Evolutionary conservation across 768 basidiomycete genomes (phyloP), one percentile per base, ranked within the genome.

Genomic region (Mycena venus): DNA sequence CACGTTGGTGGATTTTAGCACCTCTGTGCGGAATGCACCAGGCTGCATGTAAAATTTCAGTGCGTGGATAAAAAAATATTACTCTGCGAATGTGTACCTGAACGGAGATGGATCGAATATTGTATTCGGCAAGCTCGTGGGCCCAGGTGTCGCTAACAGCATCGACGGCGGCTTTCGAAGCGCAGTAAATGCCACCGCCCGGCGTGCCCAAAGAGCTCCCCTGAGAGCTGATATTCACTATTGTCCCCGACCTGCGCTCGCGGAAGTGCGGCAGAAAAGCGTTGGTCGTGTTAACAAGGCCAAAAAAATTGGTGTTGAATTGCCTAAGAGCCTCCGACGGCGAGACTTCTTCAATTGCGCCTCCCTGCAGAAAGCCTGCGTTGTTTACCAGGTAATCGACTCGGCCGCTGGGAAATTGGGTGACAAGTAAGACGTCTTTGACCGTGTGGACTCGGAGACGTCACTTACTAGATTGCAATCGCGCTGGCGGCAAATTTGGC

Each of bases 251-350:
- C 21, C 23, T 47, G 21, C 71, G 71, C 25, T 11, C 49, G 2
- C 72, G 49, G 49, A 73, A 73, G 51, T 62, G 38, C 11, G 59
- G 66, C 27, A 73, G 8, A 32, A 73, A 73, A 2, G 65, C 60
- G 32, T 40, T 53, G 25, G 59, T 73, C 1, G 49, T 67, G 4
- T 31, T 53, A 19, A 72, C 5, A 21, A 66, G 64, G 12, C 58
- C 70, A 36, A 72, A 72, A 34, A 72, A 15, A 53, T 72, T 72
- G 19, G 70, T 72, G 63, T 34, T 65, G 56, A 59, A 72, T 31
- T 51, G 64, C 25, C 31, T 23, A 36, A 60, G 53, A 21, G 38
- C 49, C n/a, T 66, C 64, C 21, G 32, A 12, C 15, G n/a, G 34
- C 21, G 58, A 51, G 34, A 8, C 38, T 23, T 72, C 64, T 32